A percentile compares a stretch with the other conserved stretches of the same genome.
These are phyloP conservation scores for Aspergillus ostianus DNA, from an alignment of 495 filamentous ascomycete species.

Conservation along the genomic window DNA sequence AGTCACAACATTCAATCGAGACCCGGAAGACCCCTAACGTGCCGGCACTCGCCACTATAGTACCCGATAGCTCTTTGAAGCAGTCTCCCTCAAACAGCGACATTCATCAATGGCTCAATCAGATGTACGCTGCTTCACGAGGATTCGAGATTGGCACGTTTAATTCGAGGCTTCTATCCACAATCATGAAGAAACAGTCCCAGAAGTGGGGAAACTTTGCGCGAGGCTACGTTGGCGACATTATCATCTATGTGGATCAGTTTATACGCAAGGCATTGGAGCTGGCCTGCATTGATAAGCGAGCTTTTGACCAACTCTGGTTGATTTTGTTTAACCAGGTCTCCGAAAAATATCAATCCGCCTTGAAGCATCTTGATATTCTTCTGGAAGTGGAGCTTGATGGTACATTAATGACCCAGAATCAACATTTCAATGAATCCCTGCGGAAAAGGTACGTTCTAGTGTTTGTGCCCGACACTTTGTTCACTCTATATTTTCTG, in stretches of 20 bases:
- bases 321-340: slow-evolving; percentile 43
- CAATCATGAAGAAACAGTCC: slow-evolving; percentile 53
- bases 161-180: slow-evolving; percentile 38
- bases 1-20: slow-evolving; percentile 1
- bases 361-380: slow-evolving; percentile 41
- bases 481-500: too few species aligned
- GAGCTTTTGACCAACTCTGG: slow-evolving; percentile 37
- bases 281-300: slow-evolving; percentile 36
- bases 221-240: slow-evolving; percentile 42
- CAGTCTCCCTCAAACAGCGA: slow-evolving; percentile 3
- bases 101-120: slow-evolving; percentile 34
- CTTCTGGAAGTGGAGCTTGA: slow-evolving; percentile 50
- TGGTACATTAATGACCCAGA: slow-evolving; percentile 45
- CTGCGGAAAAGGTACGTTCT: slow-evolving; percentile 45
- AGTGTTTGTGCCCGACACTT: too few species aligned
- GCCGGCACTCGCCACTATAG: slow-evolving; percentile 28
- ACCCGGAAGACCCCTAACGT: slow-evolving; percentile 2
- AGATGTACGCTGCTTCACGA: slow-evolving; percentile 26
- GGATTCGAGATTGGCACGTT: slow-evolving; percentile 44
- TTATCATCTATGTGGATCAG: slow-evolving; percentile 43
- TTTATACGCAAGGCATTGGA: slow-evolving; percentile 45
- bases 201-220: slow-evolving; percentile 52
- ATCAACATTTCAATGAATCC: slow-evolving; percentile 53
- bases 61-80: slow-evolving; percentile 13
- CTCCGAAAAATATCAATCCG: slow-evolving; percentile 38